phyloP scores from a whole-genome alignment of 768 basidiomycete genomes.

The Psilocybe tampanensis region DNA sequence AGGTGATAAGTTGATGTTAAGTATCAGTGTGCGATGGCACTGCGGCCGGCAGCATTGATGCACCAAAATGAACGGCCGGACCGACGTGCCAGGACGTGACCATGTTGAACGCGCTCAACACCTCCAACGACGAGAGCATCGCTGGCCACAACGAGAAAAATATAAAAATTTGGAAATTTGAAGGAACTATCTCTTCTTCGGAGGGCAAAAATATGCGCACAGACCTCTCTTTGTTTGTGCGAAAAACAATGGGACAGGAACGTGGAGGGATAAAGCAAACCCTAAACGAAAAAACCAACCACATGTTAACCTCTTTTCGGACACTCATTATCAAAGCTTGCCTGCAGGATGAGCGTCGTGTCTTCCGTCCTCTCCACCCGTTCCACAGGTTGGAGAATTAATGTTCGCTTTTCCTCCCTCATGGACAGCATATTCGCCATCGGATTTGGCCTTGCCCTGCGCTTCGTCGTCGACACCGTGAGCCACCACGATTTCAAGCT shows the following conservation, averaged over 20 bases:
- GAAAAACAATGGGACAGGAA: conserved; percentile 1
- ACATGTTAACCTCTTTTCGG: conserved; percentile 12
- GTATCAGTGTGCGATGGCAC: too few relatives aligned
- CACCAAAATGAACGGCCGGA: too few relatives aligned
- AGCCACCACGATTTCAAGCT: conserved; percentile 51
- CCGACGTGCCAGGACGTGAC: too few relatives aligned
- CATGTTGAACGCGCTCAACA: too few relatives aligned
- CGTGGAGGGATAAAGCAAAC: conserved; percentile 2
- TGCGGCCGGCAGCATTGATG: too few relatives aligned
- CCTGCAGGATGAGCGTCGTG: conserved; percentile 32
- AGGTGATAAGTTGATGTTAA: too few relatives aligned
- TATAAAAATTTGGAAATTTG: not conserved
- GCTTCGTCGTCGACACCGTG: conserved; percentile 59
- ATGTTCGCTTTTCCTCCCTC: conserved; percentile 35
- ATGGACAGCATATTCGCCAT: conserved; percentile 79
- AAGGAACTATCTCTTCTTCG: not conserved
- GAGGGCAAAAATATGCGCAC: conserved; percentile 1
- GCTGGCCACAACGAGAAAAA: too few relatives aligned
- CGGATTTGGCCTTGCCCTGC: conserved; percentile 64
- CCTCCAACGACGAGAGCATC: too few relatives aligned
- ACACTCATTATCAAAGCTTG: conserved; percentile 15
- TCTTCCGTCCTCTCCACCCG: conserved; percentile 39
- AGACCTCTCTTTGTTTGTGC: conserved; percentile 11
- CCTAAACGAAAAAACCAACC: conserved; percentile 8
- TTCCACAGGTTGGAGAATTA: conserved; percentile 31